Percentiles rank a stretch among this genome's conserved stretches.
Evolutionary conservation across 257 asterid species (phyloP).

Genomic region (Fraxinus cuspidata): DNA sequence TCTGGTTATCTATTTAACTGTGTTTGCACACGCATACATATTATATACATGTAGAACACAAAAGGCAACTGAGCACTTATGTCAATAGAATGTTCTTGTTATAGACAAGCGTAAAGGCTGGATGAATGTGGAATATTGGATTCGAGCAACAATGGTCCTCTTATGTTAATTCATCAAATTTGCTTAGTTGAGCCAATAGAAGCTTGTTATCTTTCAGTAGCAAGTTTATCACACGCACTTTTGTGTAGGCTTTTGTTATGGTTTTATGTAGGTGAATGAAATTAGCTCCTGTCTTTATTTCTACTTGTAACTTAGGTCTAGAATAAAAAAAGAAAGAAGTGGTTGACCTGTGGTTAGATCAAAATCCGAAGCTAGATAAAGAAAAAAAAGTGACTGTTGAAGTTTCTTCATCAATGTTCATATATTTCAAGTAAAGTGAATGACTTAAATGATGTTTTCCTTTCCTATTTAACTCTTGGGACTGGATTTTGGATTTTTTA

Average conservation of each 20-base stretch:
- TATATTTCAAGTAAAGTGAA: not conserved
- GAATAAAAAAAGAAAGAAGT: not conserved
- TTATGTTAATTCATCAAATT: not conserved
- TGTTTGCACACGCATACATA: not conserved
- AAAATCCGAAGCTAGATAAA: not conserved
- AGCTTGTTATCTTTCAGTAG: not conserved
- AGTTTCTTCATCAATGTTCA: not conserved
- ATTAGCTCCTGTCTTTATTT: not conserved
- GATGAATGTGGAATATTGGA: no score
- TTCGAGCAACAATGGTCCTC: not conserved
- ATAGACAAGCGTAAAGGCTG: no score
- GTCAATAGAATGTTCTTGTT: no score
- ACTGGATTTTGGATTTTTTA: slow-evolving; percentile 22
- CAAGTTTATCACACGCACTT: not conserved
- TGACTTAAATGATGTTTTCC: not conserved
- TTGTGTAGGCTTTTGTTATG: not conserved
- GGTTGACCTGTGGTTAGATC: not conserved
- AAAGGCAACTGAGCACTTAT: no score
- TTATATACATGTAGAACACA: no score
- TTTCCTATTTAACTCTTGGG: slow-evolving; percentile 2
- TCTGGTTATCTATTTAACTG: not conserved
- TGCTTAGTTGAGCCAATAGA: not conserved
- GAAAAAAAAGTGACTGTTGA: no score
- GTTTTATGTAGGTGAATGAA: not conserved
- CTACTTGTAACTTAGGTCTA: not conserved